phyloP scores from a whole-genome alignment of 1,284 basidiomycete species.

The Tremellales sp. region DNA sequence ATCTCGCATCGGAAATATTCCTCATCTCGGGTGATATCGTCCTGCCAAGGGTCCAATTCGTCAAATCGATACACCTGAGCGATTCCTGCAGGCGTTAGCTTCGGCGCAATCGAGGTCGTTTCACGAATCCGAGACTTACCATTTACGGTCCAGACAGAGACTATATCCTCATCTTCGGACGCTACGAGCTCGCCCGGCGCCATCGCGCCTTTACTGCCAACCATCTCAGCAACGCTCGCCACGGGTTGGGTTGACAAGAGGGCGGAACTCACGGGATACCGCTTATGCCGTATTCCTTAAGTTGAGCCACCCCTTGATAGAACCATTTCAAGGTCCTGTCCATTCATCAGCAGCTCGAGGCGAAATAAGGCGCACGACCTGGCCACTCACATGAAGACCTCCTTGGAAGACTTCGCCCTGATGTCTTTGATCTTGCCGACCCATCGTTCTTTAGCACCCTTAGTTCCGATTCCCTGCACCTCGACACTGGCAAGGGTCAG shows the following conservation, averaged over 20 bases:
- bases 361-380: too few species aligned
- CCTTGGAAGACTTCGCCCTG: slow-evolving; percentile 12
- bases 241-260: too few species aligned
- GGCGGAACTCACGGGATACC: too few species aligned
- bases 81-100: not conserved
- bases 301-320: too few species aligned
- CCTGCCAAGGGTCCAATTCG: not conserved
- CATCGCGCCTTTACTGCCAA: not conserved
- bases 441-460: slow-evolving; percentile 14
- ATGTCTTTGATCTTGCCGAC: slow-evolving; percentile 20
- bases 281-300: too few species aligned
- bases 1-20: not conserved
- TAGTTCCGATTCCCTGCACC: too few species aligned
- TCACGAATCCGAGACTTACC: not conserved
- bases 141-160: not conserved
- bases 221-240: too few species aligned
- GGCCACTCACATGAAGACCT: slow-evolving; percentile 21
- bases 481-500: too few species aligned
- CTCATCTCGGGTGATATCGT: not conserved
- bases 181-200: not conserved
- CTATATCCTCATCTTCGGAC: not conserved
- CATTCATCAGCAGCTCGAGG: not conserved
- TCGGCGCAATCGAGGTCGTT: not conserved
- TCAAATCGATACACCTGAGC: not conserved
- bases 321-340: too few species aligned